Conservation (phyloP, 192 early-diverging fungal species). For the Coemansia erecta region DNA sequence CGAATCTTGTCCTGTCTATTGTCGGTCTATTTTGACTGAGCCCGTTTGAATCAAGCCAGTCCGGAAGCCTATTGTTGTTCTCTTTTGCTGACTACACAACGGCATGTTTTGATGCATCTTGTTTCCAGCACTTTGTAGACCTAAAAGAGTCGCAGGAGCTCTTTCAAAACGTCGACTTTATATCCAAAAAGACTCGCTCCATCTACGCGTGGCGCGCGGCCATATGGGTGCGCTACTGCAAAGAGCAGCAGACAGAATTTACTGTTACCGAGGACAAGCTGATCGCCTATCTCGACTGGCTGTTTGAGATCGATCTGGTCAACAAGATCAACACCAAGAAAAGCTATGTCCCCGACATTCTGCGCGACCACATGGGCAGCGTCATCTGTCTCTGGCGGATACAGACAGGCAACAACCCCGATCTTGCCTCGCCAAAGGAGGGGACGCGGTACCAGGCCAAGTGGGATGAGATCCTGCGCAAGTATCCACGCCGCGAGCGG, state of each 20-base stretch:
- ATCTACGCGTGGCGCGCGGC: conserved; percentile 52
- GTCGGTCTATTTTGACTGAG: too few species aligned
- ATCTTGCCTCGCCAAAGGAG: conserved; percentile 49
- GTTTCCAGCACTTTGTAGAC: conserved; percentile 21
- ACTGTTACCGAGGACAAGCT: conserved; percentile 48
- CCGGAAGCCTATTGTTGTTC: too few species aligned
- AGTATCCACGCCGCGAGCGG: conserved; percentile 43
- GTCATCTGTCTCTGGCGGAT: conserved; percentile 53
- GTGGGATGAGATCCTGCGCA: conserved; percentile 54
- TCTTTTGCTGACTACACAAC: too few species aligned
- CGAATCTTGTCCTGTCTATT: too few species aligned
- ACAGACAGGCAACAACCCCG: conserved; percentile 48
- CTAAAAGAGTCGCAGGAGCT: conserved; percentile 53
- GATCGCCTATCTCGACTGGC: conserved; percentile 49
- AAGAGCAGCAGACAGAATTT: conserved; percentile 32
- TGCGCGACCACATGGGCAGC: conserved; percentile 55
- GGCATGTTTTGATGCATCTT: background rate
- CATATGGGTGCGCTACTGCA: conserved; percentile 52
- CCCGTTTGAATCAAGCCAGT: too few species aligned
- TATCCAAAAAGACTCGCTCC: conserved; percentile 53
- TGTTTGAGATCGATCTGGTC: conserved; percentile 49
- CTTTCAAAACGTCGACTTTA: conserved; percentile 46
- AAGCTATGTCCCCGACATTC: conserved; percentile 50
- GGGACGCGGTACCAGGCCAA: conserved; percentile 51
- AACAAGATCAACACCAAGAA: conserved; percentile 56